These are phyloP conservation scores for Uronychia binucleata DNA, from an alignment of 73 alveolate genomes.

Conservation along the genomic window DNA sequence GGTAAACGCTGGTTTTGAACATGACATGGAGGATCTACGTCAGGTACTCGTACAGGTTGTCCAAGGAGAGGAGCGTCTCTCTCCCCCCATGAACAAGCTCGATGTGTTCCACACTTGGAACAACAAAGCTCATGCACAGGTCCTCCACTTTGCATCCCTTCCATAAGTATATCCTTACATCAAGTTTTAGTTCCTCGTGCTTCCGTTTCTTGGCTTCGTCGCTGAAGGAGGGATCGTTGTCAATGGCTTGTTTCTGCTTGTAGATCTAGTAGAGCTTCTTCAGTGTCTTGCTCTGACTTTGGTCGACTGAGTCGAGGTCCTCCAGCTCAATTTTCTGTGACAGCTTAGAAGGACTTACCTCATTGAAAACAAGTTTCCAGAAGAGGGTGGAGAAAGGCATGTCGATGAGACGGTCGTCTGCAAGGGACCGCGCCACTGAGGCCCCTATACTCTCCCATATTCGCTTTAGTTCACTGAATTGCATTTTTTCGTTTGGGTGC, in stretches of 20 bases:
- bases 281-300: background rate
- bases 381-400: constrained; percentile 76
- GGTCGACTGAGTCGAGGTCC: background rate
- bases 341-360: too few species aligned
- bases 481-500: constrained; percentile 37
- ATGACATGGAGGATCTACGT: constrained; percentile 62
- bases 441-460: constrained; percentile 83
- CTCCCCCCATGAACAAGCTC: constrained; percentile 75
- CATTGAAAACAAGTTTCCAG: constrained; percentile 87
- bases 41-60: constrained; percentile 82
- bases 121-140: constrained; percentile 71
- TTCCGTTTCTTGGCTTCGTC: background rate
- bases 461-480: too few species aligned
- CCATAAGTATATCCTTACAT: background rate
- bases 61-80: constrained; percentile 61
- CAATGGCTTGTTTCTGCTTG: background rate
- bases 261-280: background rate
- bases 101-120: constrained; percentile 87
- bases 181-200: background rate
- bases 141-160: constrained; percentile 62
- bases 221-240: background rate
- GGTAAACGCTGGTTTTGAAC: constrained; percentile 65
- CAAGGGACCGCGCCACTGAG: constrained; percentile 87
- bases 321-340: constrained; percentile 29
- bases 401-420: constrained; percentile 93